Evolutionary conservation across 2,329 filamentous ascomycete genomes (phyloP).

Genomic region (Acarospora socialis): DNA sequence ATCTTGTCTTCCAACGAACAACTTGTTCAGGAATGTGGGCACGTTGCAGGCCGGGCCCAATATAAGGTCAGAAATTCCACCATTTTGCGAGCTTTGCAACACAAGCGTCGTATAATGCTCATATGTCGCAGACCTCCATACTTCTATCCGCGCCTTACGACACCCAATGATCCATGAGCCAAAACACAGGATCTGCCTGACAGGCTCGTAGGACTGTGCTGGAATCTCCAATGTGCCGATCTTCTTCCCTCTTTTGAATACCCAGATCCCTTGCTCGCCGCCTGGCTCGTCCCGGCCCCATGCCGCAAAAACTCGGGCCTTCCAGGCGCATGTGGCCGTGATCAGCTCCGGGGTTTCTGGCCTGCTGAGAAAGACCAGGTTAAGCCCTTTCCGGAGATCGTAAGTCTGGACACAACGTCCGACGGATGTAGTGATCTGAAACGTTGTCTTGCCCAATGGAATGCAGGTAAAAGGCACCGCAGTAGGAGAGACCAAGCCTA

Average conservation of each 20-base stretch:
- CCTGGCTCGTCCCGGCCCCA: conserved; percentile 53
- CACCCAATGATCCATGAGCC: conserved; percentile 84
- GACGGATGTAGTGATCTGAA: conserved; percentile 92
- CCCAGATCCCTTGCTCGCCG: conserved; percentile 59
- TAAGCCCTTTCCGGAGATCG: conserved; percentile 77
- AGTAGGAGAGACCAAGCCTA: conserved; percentile 86
- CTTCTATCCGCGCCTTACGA: conserved; percentile 59
- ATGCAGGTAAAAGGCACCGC: conserved; percentile 78
- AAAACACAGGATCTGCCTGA: conserved; percentile 67
- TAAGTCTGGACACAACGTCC: conserved; percentile 88
- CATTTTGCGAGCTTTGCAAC: conserved; percentile 43
- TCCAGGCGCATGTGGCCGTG: conserved; percentile 78
- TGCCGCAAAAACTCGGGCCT: conserved; percentile 73
- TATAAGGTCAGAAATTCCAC: no score
- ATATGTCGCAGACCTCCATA: conserved; percentile 72
- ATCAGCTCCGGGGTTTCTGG: conserved; percentile 78
- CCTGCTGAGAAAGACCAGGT: conserved; percentile 82
- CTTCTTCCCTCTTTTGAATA: conserved; percentile 83
- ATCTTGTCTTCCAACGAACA: conserved; percentile 76
- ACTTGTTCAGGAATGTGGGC: conserved; percentile 92
- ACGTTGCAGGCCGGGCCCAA: no score
- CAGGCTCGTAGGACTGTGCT: conserved; percentile 48
- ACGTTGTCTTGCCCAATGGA: conserved; percentile 82
- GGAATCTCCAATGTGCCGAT: conserved; percentile 60
- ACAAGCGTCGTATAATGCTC: conserved; percentile 83